Evolutionary conservation across 2,329 filamentous ascomycete genomes (phyloP), one percentile per base, ranked within the genome.

Genomic region (Clonostachys chloroleuca): DNA sequence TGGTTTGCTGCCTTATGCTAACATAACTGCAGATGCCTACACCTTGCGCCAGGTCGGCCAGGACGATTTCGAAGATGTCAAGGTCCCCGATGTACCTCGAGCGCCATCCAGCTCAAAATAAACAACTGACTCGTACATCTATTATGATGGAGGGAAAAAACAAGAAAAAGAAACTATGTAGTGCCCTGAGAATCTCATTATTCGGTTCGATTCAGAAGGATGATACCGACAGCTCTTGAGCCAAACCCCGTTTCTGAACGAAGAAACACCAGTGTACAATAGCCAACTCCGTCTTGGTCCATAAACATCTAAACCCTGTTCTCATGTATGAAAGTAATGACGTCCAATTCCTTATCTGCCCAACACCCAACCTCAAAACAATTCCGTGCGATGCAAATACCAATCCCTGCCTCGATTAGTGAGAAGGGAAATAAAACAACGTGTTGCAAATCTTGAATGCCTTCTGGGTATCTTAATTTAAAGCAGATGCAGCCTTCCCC

Each of bases 61-160:
- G 69, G 94, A 97, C 67, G 89, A 96, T 56, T 99, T 99, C 72
- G 89, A 92, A 49, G 94, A 99, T 64, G 92, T 97, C 58, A 85
- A 90, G 63, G 86, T 97, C 36, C 94, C 94, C 30, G 87, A 89
- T 63, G 74, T 79, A 45, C 86, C 89, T 43, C 66, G 69, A 44
- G 70, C 76, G 50, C 66, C 72, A n/a, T 59, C 69, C 37, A 64
- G 69, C 41, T 50, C 60, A 34, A 67, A 63, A 50, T 66, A 57
- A 54, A 52, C 14, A 36, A 17, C 14, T 30, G 24, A 30, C 24
- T 30, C 24, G 24, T 30, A 30, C 24, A 30, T 30, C 24, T 30
- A 10, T 30, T 30, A 30, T 30, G 24, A 30, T 30, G 24, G 24
- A 10, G 24, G 24, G 8, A 30, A 30, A 30, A 30, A 30, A 30